These are phyloP conservation scores for Aureobasidium sp. DNA, from an alignment of 2,329 filamentous ascomycete species.

Conservation along the genomic window DNA sequence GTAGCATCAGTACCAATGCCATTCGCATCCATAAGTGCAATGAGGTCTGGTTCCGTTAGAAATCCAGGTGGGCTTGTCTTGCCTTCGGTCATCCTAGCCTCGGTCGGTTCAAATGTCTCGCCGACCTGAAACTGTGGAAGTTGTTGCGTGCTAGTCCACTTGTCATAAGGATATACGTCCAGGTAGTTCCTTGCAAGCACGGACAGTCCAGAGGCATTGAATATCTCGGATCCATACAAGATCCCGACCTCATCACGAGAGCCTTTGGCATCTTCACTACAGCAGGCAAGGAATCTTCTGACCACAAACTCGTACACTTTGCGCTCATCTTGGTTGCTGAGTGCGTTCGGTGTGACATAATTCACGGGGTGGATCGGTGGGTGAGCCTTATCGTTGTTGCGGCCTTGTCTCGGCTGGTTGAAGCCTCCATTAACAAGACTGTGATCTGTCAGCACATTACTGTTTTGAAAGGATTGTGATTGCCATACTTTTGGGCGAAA, in stretches of 20 bases:
- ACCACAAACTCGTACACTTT: constrained; percentile 89
- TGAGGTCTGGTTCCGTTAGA: constrained; percentile 89
- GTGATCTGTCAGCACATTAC: neutral
- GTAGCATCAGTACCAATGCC: constrained; percentile 97
- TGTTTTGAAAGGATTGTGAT: no score
- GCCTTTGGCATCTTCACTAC: constrained; percentile 87
- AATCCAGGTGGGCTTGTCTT: constrained; percentile 79
- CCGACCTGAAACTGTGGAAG: constrained; percentile 72
- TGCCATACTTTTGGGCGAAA: constrained; percentile 55
- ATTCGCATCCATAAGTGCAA: constrained; percentile 95
- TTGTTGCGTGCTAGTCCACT: constrained; percentile 82
- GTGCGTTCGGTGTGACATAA: constrained; percentile 58
- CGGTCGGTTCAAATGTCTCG: constrained; percentile 78
- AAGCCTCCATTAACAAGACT: constrained; percentile 68
- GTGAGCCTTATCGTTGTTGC: constrained; percentile 92
- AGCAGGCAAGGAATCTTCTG: constrained; percentile 88
- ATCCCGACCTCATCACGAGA: constrained; percentile 80
- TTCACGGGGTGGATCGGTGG: constrained; percentile 94
- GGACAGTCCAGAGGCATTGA: constrained; percentile 73
- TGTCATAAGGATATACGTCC: constrained; percentile 93
- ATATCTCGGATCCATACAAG: constrained; percentile 72
- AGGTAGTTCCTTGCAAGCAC: constrained; percentile 89
- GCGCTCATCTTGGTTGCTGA: constrained; percentile 60
- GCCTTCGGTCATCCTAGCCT: constrained; percentile 85
- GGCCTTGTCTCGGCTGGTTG: constrained; percentile 70